Conservation (phyloP, 371 early-diverging fungal species). For the Actinomortierella wolfii region DNA sequence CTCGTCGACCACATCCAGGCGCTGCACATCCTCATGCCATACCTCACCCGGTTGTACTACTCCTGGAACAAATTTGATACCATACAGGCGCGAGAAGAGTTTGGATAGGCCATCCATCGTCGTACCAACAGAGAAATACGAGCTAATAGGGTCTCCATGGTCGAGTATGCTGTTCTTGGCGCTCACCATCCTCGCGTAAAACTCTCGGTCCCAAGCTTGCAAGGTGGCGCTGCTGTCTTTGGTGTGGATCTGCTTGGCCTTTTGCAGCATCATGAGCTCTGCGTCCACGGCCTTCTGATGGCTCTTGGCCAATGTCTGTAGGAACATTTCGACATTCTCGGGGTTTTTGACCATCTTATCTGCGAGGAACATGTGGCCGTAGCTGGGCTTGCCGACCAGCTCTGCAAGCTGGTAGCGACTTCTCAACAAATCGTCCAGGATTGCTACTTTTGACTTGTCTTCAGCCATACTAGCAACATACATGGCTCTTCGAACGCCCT, state of each 20-base stretch:
- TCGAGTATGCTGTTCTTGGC: slow-evolving; percentile 38
- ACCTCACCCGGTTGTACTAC: slow-evolving; percentile 68
- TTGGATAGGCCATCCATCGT: slow-evolving; percentile 86
- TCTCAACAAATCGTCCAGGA: slow-evolving; percentile 76
- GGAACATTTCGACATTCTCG: slow-evolving; percentile 83
- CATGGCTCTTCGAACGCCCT: slow-evolving; percentile 68
- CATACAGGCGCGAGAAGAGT: slow-evolving; percentile 83
- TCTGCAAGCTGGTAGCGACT: slow-evolving; percentile 78
- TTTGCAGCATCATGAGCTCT: slow-evolving; percentile 56
- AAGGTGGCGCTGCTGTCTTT: slow-evolving; percentile 44
- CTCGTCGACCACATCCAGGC: slow-evolving; percentile 87
- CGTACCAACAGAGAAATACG: slow-evolving; percentile 86
- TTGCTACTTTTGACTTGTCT: slow-evolving; percentile 58
- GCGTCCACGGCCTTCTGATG: slow-evolving; percentile 54
- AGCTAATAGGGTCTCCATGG: slow-evolving; percentile 42
- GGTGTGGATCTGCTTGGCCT: slow-evolving; percentile 47
- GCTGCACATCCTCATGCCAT: slow-evolving; percentile 91
- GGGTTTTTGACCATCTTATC: slow-evolving; percentile 95
- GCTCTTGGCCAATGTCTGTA: slow-evolving; percentile 67
- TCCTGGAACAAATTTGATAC: slow-evolving; percentile 78
- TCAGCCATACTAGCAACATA: slow-evolving; percentile 81
- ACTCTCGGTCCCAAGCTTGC: slow-evolving; percentile 87
- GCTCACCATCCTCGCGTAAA: slow-evolving; percentile 60
- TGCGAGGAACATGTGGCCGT: slow-evolving; percentile 79
- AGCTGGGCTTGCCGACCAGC: slow-evolving; percentile 79